Evolutionary conservation across 176 grass and related monocot genomes (phyloP).

Genomic region (Oryza longistaminata): DNA sequence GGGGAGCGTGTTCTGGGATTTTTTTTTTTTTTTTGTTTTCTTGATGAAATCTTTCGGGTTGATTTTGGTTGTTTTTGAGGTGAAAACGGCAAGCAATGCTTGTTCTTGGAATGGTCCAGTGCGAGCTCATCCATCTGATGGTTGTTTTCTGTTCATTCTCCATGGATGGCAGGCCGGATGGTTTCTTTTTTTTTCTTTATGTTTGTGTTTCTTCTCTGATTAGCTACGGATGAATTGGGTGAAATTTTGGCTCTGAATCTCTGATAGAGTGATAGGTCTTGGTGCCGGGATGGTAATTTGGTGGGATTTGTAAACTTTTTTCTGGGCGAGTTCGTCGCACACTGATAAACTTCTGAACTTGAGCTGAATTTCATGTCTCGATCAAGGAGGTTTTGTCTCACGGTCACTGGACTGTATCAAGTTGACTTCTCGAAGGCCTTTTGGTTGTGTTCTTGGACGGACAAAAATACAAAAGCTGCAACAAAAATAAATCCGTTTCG

Average conservation of each 20-base stretch:
- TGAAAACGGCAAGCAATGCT: background rate
- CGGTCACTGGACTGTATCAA: background rate
- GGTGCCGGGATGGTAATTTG: background rate
- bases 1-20: background rate
- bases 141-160: background rate
- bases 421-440: constrained; percentile 30
- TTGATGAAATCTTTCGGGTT: background rate
- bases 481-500: background rate
- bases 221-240: background rate
- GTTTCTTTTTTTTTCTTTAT: background rate
- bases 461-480: constrained; percentile 9
- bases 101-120: background rate
- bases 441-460: background rate
- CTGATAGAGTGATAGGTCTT: background rate
- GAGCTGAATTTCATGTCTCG: background rate
- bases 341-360: background rate
- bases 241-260: background rate
- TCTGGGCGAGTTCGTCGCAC: background rate
- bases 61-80: background rate
- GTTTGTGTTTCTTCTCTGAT: background rate
- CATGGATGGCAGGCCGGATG: background rate
- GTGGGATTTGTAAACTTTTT: background rate
- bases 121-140: background rate
- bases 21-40: background rate
- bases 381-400: background rate